Percentiles rank a stretch among this genome's conserved stretches.
Evolutionary conservation across 192 early-diverging fungal genomes (phyloP).

Genomic region (Gigaspora rosea): DNA sequence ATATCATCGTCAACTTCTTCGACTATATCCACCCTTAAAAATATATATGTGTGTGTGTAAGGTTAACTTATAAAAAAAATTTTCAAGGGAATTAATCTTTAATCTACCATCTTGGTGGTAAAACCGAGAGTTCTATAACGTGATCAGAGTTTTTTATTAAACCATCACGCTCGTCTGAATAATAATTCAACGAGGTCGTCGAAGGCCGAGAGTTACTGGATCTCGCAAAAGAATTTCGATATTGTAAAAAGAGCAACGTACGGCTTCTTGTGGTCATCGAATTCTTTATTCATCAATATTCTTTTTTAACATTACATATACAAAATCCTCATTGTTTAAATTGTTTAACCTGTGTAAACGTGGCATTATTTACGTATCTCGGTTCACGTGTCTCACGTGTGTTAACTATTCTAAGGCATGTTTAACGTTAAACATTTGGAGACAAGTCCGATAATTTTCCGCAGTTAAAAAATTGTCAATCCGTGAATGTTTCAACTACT

Average conservation of each 20-base stretch:
- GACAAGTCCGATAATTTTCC: too few species aligned
- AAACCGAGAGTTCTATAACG: slow-evolving; percentile 84
- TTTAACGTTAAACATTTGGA: too few species aligned
- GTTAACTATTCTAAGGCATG: too few species aligned
- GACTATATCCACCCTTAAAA: slow-evolving; percentile 81
- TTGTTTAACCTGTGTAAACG: too few species aligned
- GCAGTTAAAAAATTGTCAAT: too few species aligned
- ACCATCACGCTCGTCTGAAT: slow-evolving; percentile 50
- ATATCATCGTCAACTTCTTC: slow-evolving; percentile 80
- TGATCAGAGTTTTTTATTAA: slow-evolving; percentile 73
- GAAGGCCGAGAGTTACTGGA: slow-evolving; percentile 53
- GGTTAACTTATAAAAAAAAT: background rate
- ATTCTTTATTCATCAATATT: too few species aligned
- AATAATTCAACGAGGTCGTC: slow-evolving; percentile 39
- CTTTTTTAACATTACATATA: too few species aligned
- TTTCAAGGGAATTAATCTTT: slow-evolving; percentile 13
- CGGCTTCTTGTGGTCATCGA: slow-evolving; percentile 85
- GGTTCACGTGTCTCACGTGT: too few species aligned
- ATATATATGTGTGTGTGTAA: background rate
- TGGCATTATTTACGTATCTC: too few species aligned
- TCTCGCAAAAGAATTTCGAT: slow-evolving; percentile 82
- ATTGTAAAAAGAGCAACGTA: slow-evolving; percentile 91
- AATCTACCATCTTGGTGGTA: slow-evolving; percentile 86
- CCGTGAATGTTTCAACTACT: too few species aligned
- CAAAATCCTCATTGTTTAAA: too few species aligned